Percentiles rank a stretch among this genome's conserved stretches.
Evolutionary conservation across 306 rosid species (phyloP).

Genomic region (Pueraria montana): DNA sequence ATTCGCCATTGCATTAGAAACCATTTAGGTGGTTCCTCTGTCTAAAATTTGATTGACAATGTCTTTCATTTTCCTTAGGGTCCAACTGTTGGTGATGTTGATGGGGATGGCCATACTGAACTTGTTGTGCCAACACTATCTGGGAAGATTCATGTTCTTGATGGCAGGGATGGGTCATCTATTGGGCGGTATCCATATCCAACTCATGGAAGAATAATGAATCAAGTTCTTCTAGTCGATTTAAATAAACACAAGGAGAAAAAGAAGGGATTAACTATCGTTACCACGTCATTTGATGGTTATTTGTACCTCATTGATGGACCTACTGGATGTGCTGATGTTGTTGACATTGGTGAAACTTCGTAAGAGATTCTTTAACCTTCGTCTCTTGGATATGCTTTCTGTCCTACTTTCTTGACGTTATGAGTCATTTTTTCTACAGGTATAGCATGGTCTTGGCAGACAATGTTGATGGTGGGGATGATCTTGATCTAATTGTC

Average conservation of each 20-base stretch:
- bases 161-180: slow-evolving; percentile 92
- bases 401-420: slow-evolving; percentile 32
- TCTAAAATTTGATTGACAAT: slow-evolving; percentile 20
- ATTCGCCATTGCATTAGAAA: not conserved
- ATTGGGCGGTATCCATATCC: slow-evolving; percentile 84
- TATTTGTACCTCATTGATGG: slow-evolving; percentile 96
- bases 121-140: slow-evolving; percentile 92
- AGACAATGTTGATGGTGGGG: slow-evolving; percentile 99
- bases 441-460: slow-evolving; percentile 99
- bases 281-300: slow-evolving; percentile 95
- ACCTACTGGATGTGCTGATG: slow-evolving; percentile 95
- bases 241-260: slow-evolving; percentile 80
- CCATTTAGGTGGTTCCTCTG: slow-evolving; percentile 20
- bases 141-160: slow-evolving; percentile 92
- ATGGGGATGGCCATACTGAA: slow-evolving; percentile 97
- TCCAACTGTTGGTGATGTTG: slow-evolving; percentile 91
- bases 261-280: slow-evolving; percentile 88
- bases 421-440: slow-evolving; percentile 50
- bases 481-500: slow-evolving; percentile 95
- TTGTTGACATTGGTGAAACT: slow-evolving; percentile 98
- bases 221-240: slow-evolving; percentile 92
- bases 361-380: slow-evolving; percentile 74
- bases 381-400: slow-evolving; percentile 28
- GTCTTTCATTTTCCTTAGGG: slow-evolving; percentile 64
- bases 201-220: slow-evolving; percentile 98